phyloP scores from a whole-genome alignment of 2,329 filamentous ascomycete genomes.

The Xenoacremonium recifei region DNA sequence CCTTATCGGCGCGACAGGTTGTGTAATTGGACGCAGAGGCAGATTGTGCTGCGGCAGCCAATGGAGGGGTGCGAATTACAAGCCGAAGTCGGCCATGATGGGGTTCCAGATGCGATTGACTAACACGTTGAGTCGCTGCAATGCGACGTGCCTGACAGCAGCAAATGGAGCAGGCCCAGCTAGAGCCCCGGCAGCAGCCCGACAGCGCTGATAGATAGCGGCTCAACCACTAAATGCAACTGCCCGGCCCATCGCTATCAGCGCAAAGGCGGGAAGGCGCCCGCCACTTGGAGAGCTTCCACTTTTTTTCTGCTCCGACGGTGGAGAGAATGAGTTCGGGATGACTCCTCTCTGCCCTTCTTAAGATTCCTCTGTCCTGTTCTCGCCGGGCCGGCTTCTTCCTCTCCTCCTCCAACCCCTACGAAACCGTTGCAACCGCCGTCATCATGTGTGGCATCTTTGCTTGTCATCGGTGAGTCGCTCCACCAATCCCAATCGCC shows the following conservation, averaged over 20 bases:
- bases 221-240: no score
- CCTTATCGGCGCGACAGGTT: slow-evolving; percentile 6
- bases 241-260: not conserved
- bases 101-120: slow-evolving; percentile 6
- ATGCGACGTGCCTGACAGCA: not conserved
- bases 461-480: slow-evolving; percentile 83
- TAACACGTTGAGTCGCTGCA: not conserved
- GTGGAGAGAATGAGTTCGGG: slow-evolving; percentile 14
- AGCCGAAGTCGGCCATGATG: slow-evolving; percentile 26
- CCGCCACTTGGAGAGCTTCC: slow-evolving; percentile 21
- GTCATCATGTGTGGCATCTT: slow-evolving; percentile 94
- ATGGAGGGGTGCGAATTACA: slow-evolving; percentile 20
- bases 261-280: slow-evolving; percentile 1
- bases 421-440: no score
- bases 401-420: slow-evolving; percentile 7
- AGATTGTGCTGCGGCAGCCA: slow-evolving; percentile 14
- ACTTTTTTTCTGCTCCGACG: slow-evolving; percentile 15
- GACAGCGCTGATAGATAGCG: no score
- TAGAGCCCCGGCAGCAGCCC: no score
- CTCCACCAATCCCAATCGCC: no score
- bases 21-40: slow-evolving; percentile 16
- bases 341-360: slow-evolving; percentile 13
- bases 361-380: slow-evolving; percentile 4
- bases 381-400: slow-evolving; percentile 6
- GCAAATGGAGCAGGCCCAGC: not conserved